Conservation (phyloP, 2,329 filamentous ascomycete genomes). For the Xylaria arbuscula region DNA sequence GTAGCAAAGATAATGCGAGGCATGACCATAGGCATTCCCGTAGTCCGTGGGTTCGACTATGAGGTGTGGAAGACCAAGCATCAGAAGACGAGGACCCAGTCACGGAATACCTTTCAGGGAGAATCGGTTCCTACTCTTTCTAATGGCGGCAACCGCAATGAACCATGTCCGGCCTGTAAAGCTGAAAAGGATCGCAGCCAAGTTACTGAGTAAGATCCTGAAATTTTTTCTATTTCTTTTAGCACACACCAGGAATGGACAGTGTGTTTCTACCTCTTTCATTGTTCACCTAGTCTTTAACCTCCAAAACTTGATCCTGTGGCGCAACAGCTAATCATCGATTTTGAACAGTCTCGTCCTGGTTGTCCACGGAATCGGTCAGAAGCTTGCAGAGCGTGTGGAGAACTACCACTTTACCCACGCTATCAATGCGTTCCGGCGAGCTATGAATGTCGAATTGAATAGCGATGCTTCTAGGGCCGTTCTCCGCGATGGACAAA, state of each 20-base stretch:
- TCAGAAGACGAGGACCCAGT: conserved; percentile 54
- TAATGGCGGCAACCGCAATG: conserved; percentile 38
- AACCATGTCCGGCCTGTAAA: conserved; percentile 68
- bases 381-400: conserved; percentile 93
- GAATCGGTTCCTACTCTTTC: conserved; percentile 47
- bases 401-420: conserved; percentile 98
- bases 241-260: not conserved
- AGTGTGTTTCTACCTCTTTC: not conserved
- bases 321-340: conserved; percentile 11
- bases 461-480: conserved; percentile 78
- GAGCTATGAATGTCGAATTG: conserved; percentile 87
- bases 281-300: not conserved
- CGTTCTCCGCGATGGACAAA: conserved; percentile 79
- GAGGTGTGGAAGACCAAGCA: conserved; percentile 80
- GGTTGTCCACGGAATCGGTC: conserved; percentile 94
- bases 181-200: conserved; percentile 72
- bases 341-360: conserved; percentile 69
- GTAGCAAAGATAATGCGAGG: conserved; percentile 87
- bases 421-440: conserved; percentile 89
- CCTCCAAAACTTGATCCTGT: not conserved
- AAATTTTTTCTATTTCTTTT: not conserved
- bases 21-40: conserved; percentile 81
- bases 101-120: conserved; percentile 43
- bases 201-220: conserved; percentile 72
- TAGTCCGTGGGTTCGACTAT: conserved; percentile 90